A percentile compares a stretch with the other conserved stretches of the same genome.
phyloP scores from a whole-genome alignment of 306 rosid genomes.

The Medicago arabica region DNA sequence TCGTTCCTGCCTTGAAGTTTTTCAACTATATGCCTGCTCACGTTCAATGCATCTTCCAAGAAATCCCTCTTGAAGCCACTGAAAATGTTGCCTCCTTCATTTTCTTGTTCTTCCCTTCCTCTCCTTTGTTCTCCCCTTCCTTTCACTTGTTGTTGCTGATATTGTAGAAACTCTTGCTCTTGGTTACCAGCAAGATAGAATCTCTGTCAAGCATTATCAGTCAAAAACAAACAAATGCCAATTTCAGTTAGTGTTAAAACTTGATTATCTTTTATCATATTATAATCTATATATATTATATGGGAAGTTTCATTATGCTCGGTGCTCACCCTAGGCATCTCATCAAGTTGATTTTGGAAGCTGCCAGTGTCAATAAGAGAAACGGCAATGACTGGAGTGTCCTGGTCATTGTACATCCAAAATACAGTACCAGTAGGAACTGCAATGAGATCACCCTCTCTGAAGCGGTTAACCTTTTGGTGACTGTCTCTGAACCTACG shows the following conservation, averaged over 20 bases:
- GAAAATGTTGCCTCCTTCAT: constrained; percentile 48
- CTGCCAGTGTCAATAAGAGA: constrained; percentile 52
- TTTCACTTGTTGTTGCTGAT: constrained; percentile 11
- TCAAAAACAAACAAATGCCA: neutral
- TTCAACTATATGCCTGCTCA: constrained; percentile 44
- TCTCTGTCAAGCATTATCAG: constrained; percentile 41
- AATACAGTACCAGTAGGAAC: constrained; percentile 41
- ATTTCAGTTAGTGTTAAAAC: neutral
- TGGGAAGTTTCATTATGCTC: neutral
- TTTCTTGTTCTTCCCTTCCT: constrained; percentile 7
- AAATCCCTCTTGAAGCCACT: constrained; percentile 47
- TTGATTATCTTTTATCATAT: neutral
- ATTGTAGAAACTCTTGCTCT: constrained; percentile 42
- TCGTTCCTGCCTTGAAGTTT: constrained; percentile 55
- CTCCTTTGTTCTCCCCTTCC: constrained; percentile 1
- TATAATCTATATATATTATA: neutral
- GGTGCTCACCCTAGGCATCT: constrained; percentile 59
- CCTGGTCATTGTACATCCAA: constrained; percentile 48
- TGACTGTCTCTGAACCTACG: constrained; percentile 37
- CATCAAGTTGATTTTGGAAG: constrained; percentile 66
- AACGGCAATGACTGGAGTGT: constrained; percentile 44
- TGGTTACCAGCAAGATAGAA: constrained; percentile 78
- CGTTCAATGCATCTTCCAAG: constrained; percentile 52
- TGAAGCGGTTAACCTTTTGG: constrained; percentile 44
- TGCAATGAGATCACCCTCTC: constrained; percentile 44